Evolutionary conservation across 306 rosid genomes (phyloP).

Genomic region (Rosa rugosa): DNA sequence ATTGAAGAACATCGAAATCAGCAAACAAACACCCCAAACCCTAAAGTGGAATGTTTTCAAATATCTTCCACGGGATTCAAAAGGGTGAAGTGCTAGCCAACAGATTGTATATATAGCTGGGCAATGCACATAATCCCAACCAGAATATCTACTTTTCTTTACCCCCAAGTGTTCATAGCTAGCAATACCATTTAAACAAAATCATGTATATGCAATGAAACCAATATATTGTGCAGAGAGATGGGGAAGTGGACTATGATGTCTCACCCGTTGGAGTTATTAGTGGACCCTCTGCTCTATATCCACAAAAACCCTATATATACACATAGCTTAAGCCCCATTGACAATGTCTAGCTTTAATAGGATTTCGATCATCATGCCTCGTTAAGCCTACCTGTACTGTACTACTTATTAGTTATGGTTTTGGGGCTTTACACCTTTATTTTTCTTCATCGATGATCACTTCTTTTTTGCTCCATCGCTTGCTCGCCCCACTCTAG

Average conservation of each 20-base stretch:
- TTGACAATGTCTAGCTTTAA: conserved; percentile 1
- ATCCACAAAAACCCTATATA: not conserved
- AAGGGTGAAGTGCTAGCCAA: not conserved
- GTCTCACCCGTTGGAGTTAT: conserved; percentile 35
- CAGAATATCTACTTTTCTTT: not conserved
- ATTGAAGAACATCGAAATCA: not conserved
- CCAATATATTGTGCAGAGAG: conserved; percentile 11
- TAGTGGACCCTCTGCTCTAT: conserved; percentile 16
- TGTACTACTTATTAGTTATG: not conserved
- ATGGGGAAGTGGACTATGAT: conserved; percentile 24
- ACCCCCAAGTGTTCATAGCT: not conserved
- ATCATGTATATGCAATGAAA: not conserved
- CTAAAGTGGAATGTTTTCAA: not conserved
- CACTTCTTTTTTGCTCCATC: not conserved
- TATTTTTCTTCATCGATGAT: not conserved
- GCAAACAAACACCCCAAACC: not conserved
- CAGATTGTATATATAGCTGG: not conserved
- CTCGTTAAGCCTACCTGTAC: not conserved
- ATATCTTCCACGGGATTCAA: not conserved
- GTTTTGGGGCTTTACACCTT: not conserved
- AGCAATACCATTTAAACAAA: not conserved
- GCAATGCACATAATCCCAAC: conserved; percentile 20
- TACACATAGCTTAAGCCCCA: not conserved
- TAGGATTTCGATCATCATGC: conserved; percentile 4
- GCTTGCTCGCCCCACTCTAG: conserved; percentile 8